These are phyloP conservation scores for Cichorium intybus DNA, from an alignment of 140 eudicot genomes.

Conservation along the genomic window DNA sequence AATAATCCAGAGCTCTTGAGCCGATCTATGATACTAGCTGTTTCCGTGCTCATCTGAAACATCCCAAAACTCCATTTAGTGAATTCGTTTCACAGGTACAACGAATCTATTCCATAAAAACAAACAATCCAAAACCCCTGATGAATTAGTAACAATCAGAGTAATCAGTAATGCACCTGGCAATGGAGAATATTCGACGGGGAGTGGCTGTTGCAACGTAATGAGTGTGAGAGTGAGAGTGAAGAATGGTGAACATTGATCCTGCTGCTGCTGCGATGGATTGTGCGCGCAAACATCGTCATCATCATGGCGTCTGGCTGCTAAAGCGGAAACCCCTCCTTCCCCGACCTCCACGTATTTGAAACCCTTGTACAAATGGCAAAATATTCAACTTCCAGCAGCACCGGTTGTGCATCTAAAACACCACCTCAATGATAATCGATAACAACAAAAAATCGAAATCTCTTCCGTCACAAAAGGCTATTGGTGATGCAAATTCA, in stretches of 20 bases:
- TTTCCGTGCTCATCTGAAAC: slow-evolving; percentile 56
- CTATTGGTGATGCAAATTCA: neutral
- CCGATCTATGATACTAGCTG: slow-evolving; percentile 53
- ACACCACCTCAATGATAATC: neutral
- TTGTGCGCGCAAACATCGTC: slow-evolving; percentile 3
- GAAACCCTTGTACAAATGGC: neutral
- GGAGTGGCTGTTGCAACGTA: slow-evolving; percentile 5
- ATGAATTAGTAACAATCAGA: neutral
- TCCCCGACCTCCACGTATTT: slow-evolving; percentile 12
- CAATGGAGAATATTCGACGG: neutral
- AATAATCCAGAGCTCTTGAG: slow-evolving; percentile 60
- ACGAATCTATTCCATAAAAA: neutral
- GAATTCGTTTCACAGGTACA: neutral
- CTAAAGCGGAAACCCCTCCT: neutral
- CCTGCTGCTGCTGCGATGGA: neutral
- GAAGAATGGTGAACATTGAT: slow-evolving; percentile 5
- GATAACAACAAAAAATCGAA: neutral
- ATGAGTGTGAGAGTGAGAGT: slow-evolving; percentile 7
- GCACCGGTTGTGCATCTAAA: neutral
- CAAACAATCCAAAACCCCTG: neutral
- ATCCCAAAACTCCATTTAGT: slow-evolving; percentile 5
- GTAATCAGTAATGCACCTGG: slow-evolving; percentile 5
- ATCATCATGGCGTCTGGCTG: neutral
- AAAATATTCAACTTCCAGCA: neutral
- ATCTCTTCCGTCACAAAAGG: neutral